phyloP scores from a whole-genome alignment of 2,329 filamentous ascomycete genomes.

The Ophiocordyceps camponoti-floridani region DNA sequence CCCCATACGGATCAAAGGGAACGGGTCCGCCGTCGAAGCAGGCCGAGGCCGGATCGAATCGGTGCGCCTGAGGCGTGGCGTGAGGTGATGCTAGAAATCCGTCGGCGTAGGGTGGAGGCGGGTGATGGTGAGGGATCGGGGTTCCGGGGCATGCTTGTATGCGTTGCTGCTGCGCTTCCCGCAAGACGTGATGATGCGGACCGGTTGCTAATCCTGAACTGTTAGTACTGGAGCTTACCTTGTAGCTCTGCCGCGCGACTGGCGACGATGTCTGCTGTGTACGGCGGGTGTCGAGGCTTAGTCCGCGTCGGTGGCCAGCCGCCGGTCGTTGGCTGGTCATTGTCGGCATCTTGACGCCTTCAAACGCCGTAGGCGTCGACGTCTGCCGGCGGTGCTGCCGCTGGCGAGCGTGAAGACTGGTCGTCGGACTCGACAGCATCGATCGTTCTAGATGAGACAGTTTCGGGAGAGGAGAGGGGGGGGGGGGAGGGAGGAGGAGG shows the following conservation, averaged over 20 bases:
- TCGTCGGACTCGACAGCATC: constrained; percentile 64
- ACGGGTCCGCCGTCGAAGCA: constrained; percentile 24
- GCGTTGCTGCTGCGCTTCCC: constrained; percentile 81
- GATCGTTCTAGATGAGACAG: constrained; percentile 26
- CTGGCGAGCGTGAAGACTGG: constrained; percentile 46
- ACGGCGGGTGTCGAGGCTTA: constrained; percentile 62
- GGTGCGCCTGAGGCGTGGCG: constrained; percentile 33
- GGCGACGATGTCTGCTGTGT: constrained; percentile 23
- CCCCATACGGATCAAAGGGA: constrained; percentile 28
- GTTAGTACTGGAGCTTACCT: constrained; percentile 37
- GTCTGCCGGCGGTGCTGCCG: constrained; percentile 62
- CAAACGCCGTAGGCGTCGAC: constrained; percentile 65
- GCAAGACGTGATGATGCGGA: constrained; percentile 58
- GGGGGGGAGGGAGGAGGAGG: neutral
- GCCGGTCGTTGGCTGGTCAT: constrained; percentile 33
- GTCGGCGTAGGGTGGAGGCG: constrained; percentile 21
- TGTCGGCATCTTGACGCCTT: constrained; percentile 51
- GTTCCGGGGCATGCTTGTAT: constrained; percentile 56
- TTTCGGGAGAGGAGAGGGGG: neutral
- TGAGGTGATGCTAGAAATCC: constrained; percentile 39
- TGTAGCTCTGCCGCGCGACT: constrained; percentile 14
- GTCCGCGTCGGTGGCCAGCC: constrained; percentile 57
- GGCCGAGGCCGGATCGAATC: constrained; percentile 27
- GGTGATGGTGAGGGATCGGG: constrained; percentile 14
- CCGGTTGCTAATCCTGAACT: constrained; percentile 33